phyloP scores from a whole-genome alignment of 225 moss, liverwort and hornwort genomes.

The Pseudoscleropodium purum region DNA sequence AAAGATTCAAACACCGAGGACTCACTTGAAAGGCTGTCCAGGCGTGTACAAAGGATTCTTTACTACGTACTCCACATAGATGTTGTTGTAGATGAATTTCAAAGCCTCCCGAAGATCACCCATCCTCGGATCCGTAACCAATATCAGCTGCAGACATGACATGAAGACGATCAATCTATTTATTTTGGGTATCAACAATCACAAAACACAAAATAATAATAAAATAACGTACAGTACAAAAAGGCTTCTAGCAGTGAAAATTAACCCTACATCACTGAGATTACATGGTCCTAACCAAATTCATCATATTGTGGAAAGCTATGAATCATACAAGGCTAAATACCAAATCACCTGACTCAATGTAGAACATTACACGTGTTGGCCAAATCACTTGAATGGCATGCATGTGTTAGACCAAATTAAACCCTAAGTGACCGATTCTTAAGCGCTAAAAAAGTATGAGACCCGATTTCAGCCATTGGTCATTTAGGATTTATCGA shows the following conservation, averaged over 20 bases:
- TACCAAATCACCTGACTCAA: not conserved
- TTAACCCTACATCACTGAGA: not conserved
- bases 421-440: not conserved
- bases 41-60: constrained; percentile 93
- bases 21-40: constrained; percentile 89
- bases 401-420: not conserved
- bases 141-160: constrained; percentile 54
- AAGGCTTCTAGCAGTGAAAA: not conserved
- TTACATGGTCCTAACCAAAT: not conserved
- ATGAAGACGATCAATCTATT: not conserved
- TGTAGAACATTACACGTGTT: not conserved
- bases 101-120: constrained; percentile 87
- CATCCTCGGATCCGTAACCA: constrained; percentile 91
- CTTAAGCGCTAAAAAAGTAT: not conserved
- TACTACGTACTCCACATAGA: constrained; percentile 93
- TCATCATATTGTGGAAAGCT: not conserved
- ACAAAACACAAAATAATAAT: not conserved
- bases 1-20: not conserved
- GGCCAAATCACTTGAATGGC: not conserved
- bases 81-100: constrained; percentile 79
- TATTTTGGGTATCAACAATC: not conserved
- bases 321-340: not conserved
- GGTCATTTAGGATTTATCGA: not conserved
- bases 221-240: not conserved
- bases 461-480: not conserved